These are phyloP conservation scores for Lentinula edodes DNA, from an alignment of 768 basidiomycete genomes.

Conservation along the genomic window DNA sequence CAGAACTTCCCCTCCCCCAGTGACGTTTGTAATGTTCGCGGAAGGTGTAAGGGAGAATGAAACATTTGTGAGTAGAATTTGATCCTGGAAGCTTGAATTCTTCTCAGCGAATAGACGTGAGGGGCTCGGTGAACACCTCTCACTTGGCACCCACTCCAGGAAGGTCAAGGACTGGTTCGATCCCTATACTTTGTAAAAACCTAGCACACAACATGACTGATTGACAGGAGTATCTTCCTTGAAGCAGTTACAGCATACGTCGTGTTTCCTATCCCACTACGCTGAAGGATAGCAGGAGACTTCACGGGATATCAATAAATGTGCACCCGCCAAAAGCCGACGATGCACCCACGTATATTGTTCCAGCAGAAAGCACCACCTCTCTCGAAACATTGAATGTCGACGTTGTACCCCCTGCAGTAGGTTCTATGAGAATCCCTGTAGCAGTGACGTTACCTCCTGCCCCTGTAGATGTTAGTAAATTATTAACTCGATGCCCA, in stretches of 20 bases:
- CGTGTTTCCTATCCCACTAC: conserved; percentile 13
- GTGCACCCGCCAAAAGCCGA: no score
- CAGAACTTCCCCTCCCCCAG: conserved; percentile 3
- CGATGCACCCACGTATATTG: conserved; percentile 8
- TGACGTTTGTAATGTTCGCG: conserved; percentile 9
- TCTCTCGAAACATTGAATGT: conserved; percentile 10
- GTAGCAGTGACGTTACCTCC: conserved; percentile 8
- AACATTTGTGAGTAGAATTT: conserved; percentile 12
- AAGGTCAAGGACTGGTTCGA: conserved; percentile 12
- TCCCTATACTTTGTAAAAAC: conserved; percentile 10
- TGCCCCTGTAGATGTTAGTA: neutral
- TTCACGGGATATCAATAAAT: neutral
- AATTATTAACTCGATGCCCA: conserved; percentile 6
- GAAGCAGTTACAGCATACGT: neutral
- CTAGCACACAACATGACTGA: neutral
- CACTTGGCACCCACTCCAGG: conserved; percentile 15
- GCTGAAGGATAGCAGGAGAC: conserved; percentile 12
- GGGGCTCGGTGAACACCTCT: neutral
- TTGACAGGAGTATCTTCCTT: neutral
- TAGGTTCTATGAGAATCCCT: conserved; percentile 6
- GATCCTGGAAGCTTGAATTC: conserved; percentile 12
- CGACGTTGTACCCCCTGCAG: neutral
- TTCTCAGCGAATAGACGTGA: neutral
- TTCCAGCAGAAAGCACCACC: conserved; percentile 10
- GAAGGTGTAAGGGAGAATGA: conserved; percentile 7